Evolutionary conservation across 345 rosid species (phyloP), one percentile per base, ranked within the genome.

Genomic region (Clausena lansium): DNA sequence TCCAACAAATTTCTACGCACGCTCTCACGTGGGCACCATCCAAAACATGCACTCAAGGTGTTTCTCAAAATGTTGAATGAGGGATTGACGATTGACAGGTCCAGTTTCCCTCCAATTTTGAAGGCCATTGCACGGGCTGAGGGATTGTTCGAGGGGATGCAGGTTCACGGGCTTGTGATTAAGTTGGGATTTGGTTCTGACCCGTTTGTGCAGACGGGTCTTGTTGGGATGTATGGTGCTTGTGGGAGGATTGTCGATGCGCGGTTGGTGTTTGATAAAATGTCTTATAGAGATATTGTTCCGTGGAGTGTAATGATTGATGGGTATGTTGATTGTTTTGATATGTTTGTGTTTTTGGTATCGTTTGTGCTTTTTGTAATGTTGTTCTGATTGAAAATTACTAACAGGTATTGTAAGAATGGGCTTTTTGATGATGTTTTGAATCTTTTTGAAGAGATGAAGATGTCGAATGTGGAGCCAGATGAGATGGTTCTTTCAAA

Each of bases 401-500:
- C 45, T 27, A 20, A 76, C 84, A 86, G 97, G 76, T 91, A 85
- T 80, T 86, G 84, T 57, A 85, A 83, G 61, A 73, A 19, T 57
- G 90, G 85, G 9, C 84, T 70, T 76, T 79, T 87, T 71, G 84
- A 87, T 45, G 87, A 87, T 70, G 93, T 84, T 7, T 77, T 90
- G 71, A 70, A 77, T 79, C 89, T 93, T 70, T 91, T 91, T 76
- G 95, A 93, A 78, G 93, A 88, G 83, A 91, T 93, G 94, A 85
- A 57, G 76, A 72, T 25, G 58, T 83, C 78, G 67, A 76, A 78
- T 77, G 81, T 91, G 58, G 66, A 83, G 80, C 91, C 87, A 5
- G 95, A 91, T 83, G 84, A 76, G 78, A 82, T 84, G 81, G 77
- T 88, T 60, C 89, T 91, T 59, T 88, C 92, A 9, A 89, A 83